Evolutionary conservation across 1,284 basidiomycete genomes (phyloP).

Genomic region (Heterobasidion irregulare): DNA sequence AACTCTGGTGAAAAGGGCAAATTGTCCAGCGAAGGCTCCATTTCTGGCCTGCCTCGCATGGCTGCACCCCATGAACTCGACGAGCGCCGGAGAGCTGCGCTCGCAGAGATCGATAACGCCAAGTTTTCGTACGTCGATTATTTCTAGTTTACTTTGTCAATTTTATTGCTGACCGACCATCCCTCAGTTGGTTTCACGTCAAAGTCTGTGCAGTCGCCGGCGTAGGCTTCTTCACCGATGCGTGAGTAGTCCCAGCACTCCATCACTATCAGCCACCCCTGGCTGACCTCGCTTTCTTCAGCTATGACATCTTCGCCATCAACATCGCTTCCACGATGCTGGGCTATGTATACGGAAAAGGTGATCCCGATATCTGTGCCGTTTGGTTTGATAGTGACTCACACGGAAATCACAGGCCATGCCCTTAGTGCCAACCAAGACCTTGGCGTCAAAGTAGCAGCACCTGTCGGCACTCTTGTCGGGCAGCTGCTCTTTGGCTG

Average conservation of each 20-base stretch:
- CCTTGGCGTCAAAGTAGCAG: slow-evolving; percentile 59
- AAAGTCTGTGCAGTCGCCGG: slow-evolving; percentile 72
- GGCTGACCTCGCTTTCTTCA: slow-evolving; percentile 11
- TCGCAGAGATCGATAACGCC: slow-evolving; percentile 49
- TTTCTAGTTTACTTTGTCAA: neutral
- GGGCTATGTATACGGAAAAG: slow-evolving; percentile 42
- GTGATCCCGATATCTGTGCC: neutral
- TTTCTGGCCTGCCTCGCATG: neutral
- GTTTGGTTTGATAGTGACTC: too few species aligned
- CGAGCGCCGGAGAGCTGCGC: slow-evolving; percentile 37
- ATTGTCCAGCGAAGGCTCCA: slow-evolving; percentile 5
- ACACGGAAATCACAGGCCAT: slow-evolving; percentile 7
- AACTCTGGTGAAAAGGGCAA: slow-evolving; percentile 9
- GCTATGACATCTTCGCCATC: slow-evolving; percentile 44
- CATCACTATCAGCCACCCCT: neutral
- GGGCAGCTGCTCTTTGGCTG: slow-evolving; percentile 65
- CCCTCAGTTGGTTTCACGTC: slow-evolving; percentile 43
- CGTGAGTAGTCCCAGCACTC: slow-evolving; percentile 34
- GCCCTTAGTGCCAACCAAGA: slow-evolving; percentile 44
- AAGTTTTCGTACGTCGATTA: slow-evolving; percentile 33
- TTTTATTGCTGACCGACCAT: neutral
- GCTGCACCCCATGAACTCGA: slow-evolving; percentile 11
- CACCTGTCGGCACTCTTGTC: slow-evolving; percentile 36
- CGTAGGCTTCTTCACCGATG: slow-evolving; percentile 81
- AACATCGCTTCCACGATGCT: slow-evolving; percentile 49